These are phyloP conservation scores for Cnidoscolus chayamansa DNA, from an alignment of 441 rosid species.

Conservation along the genomic window DNA sequence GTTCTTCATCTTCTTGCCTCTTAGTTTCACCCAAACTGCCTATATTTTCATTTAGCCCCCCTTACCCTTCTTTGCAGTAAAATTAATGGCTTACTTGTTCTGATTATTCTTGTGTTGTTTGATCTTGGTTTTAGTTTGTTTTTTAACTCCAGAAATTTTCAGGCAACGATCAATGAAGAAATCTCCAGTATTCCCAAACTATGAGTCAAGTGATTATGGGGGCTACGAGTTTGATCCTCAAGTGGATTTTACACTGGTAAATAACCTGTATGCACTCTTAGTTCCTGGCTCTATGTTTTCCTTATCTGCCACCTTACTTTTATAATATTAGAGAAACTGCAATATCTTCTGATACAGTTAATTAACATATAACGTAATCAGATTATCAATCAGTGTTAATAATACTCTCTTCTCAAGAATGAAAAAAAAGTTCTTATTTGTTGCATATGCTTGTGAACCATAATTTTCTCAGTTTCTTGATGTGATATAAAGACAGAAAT, in stretches of 20 bases:
- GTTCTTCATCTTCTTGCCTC: background rate
- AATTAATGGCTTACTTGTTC: slow-evolving; percentile 4
- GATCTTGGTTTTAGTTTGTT: background rate
- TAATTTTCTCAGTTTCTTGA: background rate
- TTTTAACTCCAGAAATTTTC: slow-evolving; percentile 11
- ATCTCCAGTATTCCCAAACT: slow-evolving; percentile 26
- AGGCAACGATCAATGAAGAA: slow-evolving; percentile 35
- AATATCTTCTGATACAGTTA: background rate
- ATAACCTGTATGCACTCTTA: background rate
- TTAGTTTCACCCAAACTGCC: slow-evolving; percentile 1
- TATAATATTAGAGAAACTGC: background rate
- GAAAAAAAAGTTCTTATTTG: background rate
- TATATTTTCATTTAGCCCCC: background rate
- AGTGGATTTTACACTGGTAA: slow-evolving; percentile 45
- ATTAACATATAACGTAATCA: no score
- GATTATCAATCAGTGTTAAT: background rate
- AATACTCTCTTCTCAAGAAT: background rate
- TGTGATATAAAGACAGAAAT: background rate
- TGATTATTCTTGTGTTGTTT: background rate
- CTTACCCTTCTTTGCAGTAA: background rate
- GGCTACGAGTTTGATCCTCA: slow-evolving; percentile 44
- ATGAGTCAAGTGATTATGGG: slow-evolving; percentile 36
- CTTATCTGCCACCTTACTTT: background rate
- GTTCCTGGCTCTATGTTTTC: background rate
- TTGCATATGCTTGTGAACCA: slow-evolving; percentile 1